Base-by-base conservation (phyloP, 83 land plant genomes). In the Isoetes engelmannii region DNA sequence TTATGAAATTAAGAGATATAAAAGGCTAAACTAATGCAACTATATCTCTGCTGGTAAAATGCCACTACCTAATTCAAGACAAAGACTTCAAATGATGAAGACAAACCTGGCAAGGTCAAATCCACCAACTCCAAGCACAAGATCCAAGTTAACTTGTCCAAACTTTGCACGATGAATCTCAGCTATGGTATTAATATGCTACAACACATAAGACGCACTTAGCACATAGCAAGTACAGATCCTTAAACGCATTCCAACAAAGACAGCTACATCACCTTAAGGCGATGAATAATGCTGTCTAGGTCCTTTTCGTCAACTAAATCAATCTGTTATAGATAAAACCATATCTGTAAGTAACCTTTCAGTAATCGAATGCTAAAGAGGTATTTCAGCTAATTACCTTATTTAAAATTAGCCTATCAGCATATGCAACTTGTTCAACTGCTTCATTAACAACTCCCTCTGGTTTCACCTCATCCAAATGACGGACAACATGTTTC, bases 91-190 rank as follows among this genome's bases (percentile, higher is more conserved):
- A 60, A 60, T 1, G 18, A 17, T 18, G 42, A n/a, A 18, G 17
- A 68, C 55, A 45, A 17, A 95, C 99, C 88, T 95, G 72, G 88
- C 93, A 72, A 95, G 65, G 75, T 95, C 99, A 82, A 91, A 95
- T 72, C 99, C 99, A 71, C 99, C 99, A 75, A 95, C 80, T n/a
- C 99, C 99, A 69, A 95, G 93, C 60, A 91, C 99, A 72, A 88
- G 91, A 73, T 95, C 99, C 76, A 95, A 68, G 65, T 91, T 93
- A 68, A 95, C 99, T 73, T 79, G 78, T 18, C 97, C 99, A 81
- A 69, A 88, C 74, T 82, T 72, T 7, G 97, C 83, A 6, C 68
- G 71, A 78, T 85, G 83, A 42, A 95, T 65, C 37, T 79, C 65
- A 67, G 99, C 99, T 82, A 91, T 72, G 41, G 73, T 73, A 71